Base-by-base conservation (phyloP, 2,329 filamentous ascomycete genomes). In the Fusarium humuli region DNA sequence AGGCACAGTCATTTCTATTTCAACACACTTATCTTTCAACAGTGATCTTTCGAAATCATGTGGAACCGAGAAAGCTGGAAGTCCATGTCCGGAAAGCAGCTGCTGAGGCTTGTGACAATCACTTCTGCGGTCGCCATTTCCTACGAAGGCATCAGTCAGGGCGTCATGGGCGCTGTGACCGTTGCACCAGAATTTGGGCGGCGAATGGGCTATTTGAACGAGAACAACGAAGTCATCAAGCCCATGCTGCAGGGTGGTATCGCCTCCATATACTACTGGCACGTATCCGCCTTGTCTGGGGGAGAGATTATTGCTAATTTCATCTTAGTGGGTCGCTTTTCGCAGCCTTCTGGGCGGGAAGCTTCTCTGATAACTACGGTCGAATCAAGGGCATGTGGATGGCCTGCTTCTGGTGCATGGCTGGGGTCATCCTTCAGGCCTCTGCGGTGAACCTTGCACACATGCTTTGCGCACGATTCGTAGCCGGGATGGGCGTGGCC, bases 401-500 rank as follows among this genome's bases (percentile, higher is more conserved):
- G 60, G 60, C 56, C 13, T 63, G 56, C 6, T 64, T 84, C 50
- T 84, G 85, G 71, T 81, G 83, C 6, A 69, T 86, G 8, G 65
- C 85, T 5, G 84, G 84, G 4, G 85, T 83, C 20, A 80, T 81
- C 6, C 75, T 87, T 25, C 85, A 86, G 71, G 77, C 82, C 16
- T 81, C 81, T 4, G 76, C 80, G 5, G 80, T 83, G 56, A 81
- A 78, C 57, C 81, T 79, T 16, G 76, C 82, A 68, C 83, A 84
- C 68, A 85, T 86, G 69, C 67, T 85, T 18, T 79, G 82, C 13
- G 84, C 84, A 5, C 77, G 84, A 48, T 81, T 86, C 12, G 74
- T 86, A 27, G 84, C 84, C 2, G 85, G 85, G 9, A 76, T 87
- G 58, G 85, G 85, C 16, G 85, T 84, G n/a, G 85, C 84, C 42